Base-by-base conservation (phyloP, 148 eudicot species). In the Vaccinium macrocarpon region DNA sequence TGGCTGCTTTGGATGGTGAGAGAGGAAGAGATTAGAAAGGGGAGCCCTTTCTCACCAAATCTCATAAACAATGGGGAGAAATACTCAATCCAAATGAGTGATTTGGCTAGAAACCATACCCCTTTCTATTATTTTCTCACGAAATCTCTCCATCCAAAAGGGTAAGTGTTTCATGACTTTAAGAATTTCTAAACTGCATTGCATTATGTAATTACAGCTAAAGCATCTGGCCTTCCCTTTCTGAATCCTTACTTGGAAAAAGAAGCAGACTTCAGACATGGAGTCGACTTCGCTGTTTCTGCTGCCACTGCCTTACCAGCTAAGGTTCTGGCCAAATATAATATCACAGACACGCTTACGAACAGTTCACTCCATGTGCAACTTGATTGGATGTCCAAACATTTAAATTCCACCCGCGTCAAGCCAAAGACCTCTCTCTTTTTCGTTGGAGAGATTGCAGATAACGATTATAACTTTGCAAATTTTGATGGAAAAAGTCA, bases 311-410 rank as follows among this genome's bases (percentile, higher is more conserved):
- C 57, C 27, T 25, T 76, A 14, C 16, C 79, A 0, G 16, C 0
- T 14, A 18, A 50, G 16, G 27, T 48, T 23, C 16, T 76, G 12
- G 18, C 21, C 9, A 12, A 76, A 49, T 11, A 49, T 0, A 50
- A 23, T 25, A 76, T 76, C 14, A 13, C 6, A 23, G 53, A 23
- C 35, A 1, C 10, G 38, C 0, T 12, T 8, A 50, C 61, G 19
- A 25, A 25, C n/a, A 78, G 80, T 42, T 78, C 80, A 6, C 80
- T 78, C 0, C 4, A 8, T 0, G 46, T 78, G 4, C 80, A 78
- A 52, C 80, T 78, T 25, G 61, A 6, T 78, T 52, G 80, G 80
- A 78, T 78, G 80, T 52, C 21, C 6, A 78, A 18, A 25, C 35
- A 78, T 52, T 25, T 78, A 38, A 23, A 77, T 25, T n/a, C 29